Evolutionary conservation across 23 red algal genomes (phyloP).

Genomic region (Gracilaria caudata): DNA sequence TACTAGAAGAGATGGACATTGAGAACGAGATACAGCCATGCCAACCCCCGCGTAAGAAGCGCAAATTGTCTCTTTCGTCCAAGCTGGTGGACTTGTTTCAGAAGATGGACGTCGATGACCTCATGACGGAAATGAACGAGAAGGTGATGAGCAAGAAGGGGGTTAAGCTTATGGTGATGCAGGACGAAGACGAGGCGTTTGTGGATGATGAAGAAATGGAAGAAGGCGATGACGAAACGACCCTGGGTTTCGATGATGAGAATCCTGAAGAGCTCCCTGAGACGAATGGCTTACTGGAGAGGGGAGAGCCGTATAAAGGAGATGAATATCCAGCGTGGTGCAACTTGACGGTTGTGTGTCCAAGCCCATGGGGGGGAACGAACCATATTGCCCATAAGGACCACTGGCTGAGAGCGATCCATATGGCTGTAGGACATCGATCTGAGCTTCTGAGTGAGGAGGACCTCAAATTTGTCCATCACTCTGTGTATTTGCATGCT

Average conservation of each 20-base stretch:
- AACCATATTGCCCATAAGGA: conserved; percentile 18
- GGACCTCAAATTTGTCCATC: conserved; percentile 16
- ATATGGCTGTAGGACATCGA: conserved; percentile 12
- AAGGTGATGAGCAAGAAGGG: conserved; percentile 16
- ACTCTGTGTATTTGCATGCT: conserved; percentile 2
- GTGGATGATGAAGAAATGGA: neutral
- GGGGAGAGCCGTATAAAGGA: neutral
- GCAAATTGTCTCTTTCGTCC: neutral
- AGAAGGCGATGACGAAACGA: neutral
- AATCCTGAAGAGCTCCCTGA: neutral
- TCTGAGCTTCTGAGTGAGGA: neutral
- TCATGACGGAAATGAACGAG: neutral
- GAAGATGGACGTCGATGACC: conserved; percentile 2
- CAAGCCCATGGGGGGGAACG: conserved; percentile 10
- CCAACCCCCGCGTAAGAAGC: neutral
- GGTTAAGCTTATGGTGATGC: neutral
- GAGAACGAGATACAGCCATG: neutral
- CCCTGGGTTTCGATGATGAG: conserved; percentile 1
- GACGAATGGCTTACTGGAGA: neutral
- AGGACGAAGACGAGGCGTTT: neutral
- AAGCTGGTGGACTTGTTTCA: neutral
- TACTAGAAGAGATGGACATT: neutral
- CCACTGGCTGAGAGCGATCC: conserved; percentile 12
- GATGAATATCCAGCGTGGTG: conserved; percentile 5
- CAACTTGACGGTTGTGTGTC: conserved; percentile 1